Conservation (phyloP, 768 basidiomycete genomes). For the Baorangia bicolor region DNA sequence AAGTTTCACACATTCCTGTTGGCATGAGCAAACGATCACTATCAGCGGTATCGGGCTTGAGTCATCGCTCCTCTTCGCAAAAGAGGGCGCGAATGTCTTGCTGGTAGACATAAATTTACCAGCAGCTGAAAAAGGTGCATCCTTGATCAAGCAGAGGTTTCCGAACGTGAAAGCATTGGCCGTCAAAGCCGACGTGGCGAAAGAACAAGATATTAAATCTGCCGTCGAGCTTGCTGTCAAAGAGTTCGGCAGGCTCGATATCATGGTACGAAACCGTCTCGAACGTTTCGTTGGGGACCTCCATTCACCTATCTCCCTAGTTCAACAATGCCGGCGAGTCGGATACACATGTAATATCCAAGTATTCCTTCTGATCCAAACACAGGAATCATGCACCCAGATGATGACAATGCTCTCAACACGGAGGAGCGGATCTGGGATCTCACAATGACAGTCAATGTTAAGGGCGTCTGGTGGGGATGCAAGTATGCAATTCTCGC, state of each 20-base stretch:
- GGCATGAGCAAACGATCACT: slow-evolving; percentile 9
- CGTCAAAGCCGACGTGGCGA: slow-evolving; percentile 81
- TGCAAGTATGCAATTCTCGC: slow-evolving; percentile 97
- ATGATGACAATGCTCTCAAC: slow-evolving; percentile 91
- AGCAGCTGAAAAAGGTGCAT: slow-evolving; percentile 67
- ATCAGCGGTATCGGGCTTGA: slow-evolving; percentile 93
- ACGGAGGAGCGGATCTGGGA: slow-evolving; percentile 98
- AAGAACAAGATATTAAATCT: slow-evolving; percentile 82
- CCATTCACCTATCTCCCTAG: slow-evolving; percentile 38
- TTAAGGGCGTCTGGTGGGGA: slow-evolving; percentile 99
- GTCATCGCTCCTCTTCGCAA: slow-evolving; percentile 91
- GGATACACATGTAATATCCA: background rate
- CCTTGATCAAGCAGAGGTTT: slow-evolving; percentile 59
- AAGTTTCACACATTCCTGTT: background rate
- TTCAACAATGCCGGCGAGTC: slow-evolving; percentile 87
- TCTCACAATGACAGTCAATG: slow-evolving; percentile 88
- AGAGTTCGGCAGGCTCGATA: slow-evolving; percentile 89
- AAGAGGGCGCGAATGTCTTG: slow-evolving; percentile 89
- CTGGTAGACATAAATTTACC: slow-evolving; percentile 84
- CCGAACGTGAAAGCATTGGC: slow-evolving; percentile 71
- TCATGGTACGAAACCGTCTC: slow-evolving; percentile 65
- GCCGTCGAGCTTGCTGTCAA: slow-evolving; percentile 78
- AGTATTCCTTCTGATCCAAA: background rate
- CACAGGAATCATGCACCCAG: slow-evolving; percentile 95
- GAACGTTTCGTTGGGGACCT: background rate